Evolutionary conservation across 805 yeast species (phyloP).

Genomic region (Cyberlindnera samutprakarnensis): DNA sequence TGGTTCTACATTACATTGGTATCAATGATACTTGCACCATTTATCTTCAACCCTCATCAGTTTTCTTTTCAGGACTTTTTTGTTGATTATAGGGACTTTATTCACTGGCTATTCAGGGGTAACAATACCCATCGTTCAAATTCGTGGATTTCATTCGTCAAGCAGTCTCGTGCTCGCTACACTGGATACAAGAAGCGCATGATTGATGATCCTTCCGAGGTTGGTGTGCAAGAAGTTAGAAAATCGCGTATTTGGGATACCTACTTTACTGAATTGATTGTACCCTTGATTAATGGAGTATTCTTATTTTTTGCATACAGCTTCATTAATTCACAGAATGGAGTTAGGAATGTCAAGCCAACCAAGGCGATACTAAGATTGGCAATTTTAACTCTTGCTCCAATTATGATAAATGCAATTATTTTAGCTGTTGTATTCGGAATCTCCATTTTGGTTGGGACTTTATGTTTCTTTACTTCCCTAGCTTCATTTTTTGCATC

Average conservation of each 20-base stretch:
- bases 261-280: conserved; percentile 70
- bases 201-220: conserved; percentile 60
- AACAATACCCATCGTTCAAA: conserved; percentile 56
- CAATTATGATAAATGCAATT: conserved; percentile 33
- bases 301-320: conserved; percentile 66
- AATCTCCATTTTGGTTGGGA: conserved; percentile 42
- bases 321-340: conserved; percentile 82
- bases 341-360: conserved; percentile 46
- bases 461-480: conserved; percentile 22
- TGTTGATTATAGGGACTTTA: conserved; percentile 52
- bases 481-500: conserved; percentile 36
- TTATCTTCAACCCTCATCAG: conserved; percentile 72
- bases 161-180: conserved; percentile 75
- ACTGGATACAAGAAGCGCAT: conserved; percentile 84
- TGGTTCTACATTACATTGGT: conserved; percentile 71
- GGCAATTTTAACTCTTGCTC: conserved; percentile 41
- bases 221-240: conserved; percentile 46
- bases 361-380: conserved; percentile 60
- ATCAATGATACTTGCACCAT: conserved; percentile 64
- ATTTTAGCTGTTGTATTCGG: conserved; percentile 29
- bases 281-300: conserved; percentile 64
- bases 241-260: conserved; percentile 76
- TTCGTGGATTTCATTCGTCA: conserved; percentile 76
- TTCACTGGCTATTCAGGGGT: conserved; percentile 80
- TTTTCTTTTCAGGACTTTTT: conserved; percentile 64